Percentiles rank a stretch among this genome's conserved stretches.
Conservation (phyloP, 306 rosid species). For the Lathyrus oleraceus region DNA sequence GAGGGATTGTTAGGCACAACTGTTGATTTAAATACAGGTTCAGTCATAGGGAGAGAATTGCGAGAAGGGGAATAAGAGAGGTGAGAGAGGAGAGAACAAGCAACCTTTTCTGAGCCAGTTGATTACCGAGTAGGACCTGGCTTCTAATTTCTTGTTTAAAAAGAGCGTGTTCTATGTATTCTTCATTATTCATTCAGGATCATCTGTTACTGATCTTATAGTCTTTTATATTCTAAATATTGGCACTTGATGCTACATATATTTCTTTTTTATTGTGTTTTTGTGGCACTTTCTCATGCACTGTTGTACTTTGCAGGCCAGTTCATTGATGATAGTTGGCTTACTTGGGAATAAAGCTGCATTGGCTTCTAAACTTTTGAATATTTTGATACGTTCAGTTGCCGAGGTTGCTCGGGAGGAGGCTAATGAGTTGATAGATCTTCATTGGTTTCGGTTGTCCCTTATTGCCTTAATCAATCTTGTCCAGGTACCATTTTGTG, state of each 20-base stretch:
- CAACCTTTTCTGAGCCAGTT: neutral
- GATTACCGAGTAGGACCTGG: neutral
- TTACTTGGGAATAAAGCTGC: slow-evolving; percentile 71
- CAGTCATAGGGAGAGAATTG: neutral
- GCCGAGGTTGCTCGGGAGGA: slow-evolving; percentile 70
- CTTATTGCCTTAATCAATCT: slow-evolving; percentile 77
- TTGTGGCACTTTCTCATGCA: slow-evolving; percentile 1
- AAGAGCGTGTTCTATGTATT: neutral
- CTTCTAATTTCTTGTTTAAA: neutral
- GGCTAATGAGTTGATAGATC: slow-evolving; percentile 58
- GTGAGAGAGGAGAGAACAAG: neutral
- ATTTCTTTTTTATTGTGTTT: neutral
- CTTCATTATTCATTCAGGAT: neutral
- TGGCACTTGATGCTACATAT: slow-evolving; percentile 2
- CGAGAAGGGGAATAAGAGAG: neutral
- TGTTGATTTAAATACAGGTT: neutral
- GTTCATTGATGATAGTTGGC: slow-evolving; percentile 86
- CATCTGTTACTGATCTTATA: neutral
- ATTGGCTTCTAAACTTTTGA: slow-evolving; percentile 75
- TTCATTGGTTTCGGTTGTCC: slow-evolving; percentile 75
- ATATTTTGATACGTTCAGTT: slow-evolving; percentile 66
- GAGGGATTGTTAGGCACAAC: slow-evolving; percentile 8
- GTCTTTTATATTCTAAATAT: neutral
- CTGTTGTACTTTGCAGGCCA: slow-evolving; percentile 60
- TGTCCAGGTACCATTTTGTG: slow-evolving; percentile 68